Percentiles rank a stretch among this genome's conserved stretches.
phyloP scores from a whole-genome alignment of 768 basidiomycete genomes.

The Leucocoprinus leucothites region DNA sequence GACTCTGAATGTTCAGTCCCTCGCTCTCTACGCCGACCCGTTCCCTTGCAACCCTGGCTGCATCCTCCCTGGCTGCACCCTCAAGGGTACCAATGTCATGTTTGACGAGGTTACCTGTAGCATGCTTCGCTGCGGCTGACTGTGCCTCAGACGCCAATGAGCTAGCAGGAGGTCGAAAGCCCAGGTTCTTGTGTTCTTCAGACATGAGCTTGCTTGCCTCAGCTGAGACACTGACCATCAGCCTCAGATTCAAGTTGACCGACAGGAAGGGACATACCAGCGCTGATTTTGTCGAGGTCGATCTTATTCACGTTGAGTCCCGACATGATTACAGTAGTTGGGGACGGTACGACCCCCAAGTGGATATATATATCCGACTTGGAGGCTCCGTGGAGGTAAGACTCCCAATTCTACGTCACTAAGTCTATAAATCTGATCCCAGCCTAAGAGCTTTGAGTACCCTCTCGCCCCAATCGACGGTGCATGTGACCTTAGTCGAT shows the following conservation, averaged over 20 bases:
- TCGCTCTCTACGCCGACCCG: background rate
- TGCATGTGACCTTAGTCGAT: too few species aligned
- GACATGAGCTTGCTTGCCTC: constrained; percentile 1
- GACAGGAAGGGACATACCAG: constrained; percentile 8
- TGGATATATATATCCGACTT: too few species aligned
- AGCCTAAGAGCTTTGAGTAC: too few species aligned
- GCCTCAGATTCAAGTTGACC: constrained; percentile 5
- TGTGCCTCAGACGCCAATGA: background rate
- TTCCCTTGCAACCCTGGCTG: background rate
- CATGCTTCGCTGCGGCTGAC: background rate
- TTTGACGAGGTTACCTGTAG: too few species aligned
- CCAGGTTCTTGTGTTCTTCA: background rate
- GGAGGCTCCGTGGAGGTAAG: too few species aligned
- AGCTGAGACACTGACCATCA: background rate
- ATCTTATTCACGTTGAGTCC: background rate
- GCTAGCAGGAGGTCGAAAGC: background rate
- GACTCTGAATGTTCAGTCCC: too few species aligned
- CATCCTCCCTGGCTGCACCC: background rate
- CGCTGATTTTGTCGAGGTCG: background rate
- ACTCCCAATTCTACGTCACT: too few species aligned
- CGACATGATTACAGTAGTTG: background rate
- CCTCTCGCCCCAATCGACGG: too few species aligned
- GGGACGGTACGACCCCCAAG: too few species aligned
- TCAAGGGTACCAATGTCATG: background rate
- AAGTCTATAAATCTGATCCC: too few species aligned